Percentiles rank a stretch among this genome's conserved stretches.
These are phyloP conservation scores for Yarrowia sp. DNA, from an alignment of 805 yeast genomes.

Conservation along the genomic window DNA sequence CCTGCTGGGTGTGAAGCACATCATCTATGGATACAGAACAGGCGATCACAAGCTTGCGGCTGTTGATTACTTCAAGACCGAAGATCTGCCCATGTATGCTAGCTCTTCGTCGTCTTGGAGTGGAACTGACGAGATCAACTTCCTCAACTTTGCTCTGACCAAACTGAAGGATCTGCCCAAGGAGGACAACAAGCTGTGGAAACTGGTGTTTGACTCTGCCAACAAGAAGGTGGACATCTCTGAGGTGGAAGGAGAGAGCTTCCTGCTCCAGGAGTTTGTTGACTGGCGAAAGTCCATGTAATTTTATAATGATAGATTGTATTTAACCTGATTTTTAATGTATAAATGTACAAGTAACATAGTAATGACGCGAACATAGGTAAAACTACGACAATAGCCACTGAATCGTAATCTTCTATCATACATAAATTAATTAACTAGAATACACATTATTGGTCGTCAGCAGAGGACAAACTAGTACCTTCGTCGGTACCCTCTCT, in stretches of 20 bases:
- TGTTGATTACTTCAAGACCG: constrained; percentile 73
- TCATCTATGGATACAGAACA: constrained; percentile 85
- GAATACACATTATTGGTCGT: not conserved
- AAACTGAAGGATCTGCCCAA: constrained; percentile 63
- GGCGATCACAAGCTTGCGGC: constrained; percentile 58
- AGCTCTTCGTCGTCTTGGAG: constrained; percentile 51
- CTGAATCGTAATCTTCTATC: too few relatives aligned
- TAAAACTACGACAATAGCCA: too few relatives aligned
- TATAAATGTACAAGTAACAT: too few relatives aligned
- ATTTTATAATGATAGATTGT: not conserved
- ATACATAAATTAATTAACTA: constrained; percentile 4
- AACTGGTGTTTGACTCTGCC: not conserved
- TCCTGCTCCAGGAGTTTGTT: constrained; percentile 50
- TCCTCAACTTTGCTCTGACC: constrained; percentile 78
- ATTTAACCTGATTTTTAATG: too few relatives aligned
- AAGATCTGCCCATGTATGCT: constrained; percentile 58
- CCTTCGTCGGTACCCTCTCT: not conserved
- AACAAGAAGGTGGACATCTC: not conserved
- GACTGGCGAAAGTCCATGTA: constrained; percentile 46
- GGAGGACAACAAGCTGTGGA: constrained; percentile 41
- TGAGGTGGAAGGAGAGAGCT: constrained; percentile 42
- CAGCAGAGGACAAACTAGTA: too few relatives aligned
- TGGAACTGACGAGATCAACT: constrained; percentile 75
- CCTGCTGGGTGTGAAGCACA: constrained; percentile 74
- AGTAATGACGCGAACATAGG: too few relatives aligned